A percentile compares a stretch with the other conserved stretches of the same genome.
Evolutionary conservation across 164 flowering plant genomes (phyloP).

Genomic region (Protea cynaroides): DNA sequence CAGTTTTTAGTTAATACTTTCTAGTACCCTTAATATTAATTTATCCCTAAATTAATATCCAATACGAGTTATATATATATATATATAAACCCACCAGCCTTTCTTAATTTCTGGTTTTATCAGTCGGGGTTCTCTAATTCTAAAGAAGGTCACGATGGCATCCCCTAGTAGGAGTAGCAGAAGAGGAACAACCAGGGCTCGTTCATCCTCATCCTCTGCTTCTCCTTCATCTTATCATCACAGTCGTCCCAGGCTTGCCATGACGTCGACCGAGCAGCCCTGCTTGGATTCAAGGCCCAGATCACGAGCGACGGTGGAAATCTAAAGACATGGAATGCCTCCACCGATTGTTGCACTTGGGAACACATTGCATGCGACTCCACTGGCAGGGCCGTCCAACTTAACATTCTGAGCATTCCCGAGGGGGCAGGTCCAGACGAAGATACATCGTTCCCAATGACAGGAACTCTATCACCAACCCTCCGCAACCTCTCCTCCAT

Average conservation of each 20-base stretch:
- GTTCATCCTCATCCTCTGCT: conserved; percentile 9
- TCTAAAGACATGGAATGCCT: conserved; percentile 36
- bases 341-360: conserved; percentile 65
- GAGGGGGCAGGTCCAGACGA: conserved; percentile 34
- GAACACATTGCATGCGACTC: conserved; percentile 52
- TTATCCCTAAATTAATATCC: too few relatives aligned
- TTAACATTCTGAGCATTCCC: conserved; percentile 42
- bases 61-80: too few relatives aligned
- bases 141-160: too few relatives aligned
- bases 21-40: too few relatives aligned
- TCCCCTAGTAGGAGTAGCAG: neutral
- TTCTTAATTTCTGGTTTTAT: too few relatives aligned
- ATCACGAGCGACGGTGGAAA: conserved; percentile 48
- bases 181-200: neutral
- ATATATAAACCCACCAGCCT: too few relatives aligned
- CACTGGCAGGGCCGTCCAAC: conserved; percentile 44
- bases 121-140: too few relatives aligned
- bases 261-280: conserved; percentile 35
- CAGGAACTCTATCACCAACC: conserved; percentile 54
- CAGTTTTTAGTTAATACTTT: too few relatives aligned
- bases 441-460: conserved; percentile 46
- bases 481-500: conserved; percentile 45
- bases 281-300: conserved; percentile 47
- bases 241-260: conserved; percentile 33
- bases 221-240: neutral